Evolutionary conservation across 2,329 filamentous ascomycete species (phyloP), one percentile per base, ranked within the genome.

Genomic region (Talaromyces sp.): DNA sequence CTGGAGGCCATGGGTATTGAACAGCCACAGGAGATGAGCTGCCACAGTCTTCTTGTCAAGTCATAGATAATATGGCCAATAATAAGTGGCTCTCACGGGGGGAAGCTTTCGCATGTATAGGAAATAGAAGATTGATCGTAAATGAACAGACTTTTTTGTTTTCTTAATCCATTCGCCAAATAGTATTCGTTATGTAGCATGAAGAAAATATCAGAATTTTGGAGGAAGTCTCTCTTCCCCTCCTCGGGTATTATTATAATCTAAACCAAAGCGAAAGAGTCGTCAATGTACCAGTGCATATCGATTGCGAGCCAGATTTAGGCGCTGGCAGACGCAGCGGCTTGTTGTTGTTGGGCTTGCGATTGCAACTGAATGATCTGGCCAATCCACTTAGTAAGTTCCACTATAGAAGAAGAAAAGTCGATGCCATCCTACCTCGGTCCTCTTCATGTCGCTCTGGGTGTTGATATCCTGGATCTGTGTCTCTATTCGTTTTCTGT

Each of bases 11-110:
- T 99, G 92, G 94, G 94, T 32, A 81, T 99, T 63, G 85, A 90
- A 54, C 87, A 96, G 75, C 93, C 94, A 5, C 85, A 90, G 70
- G 92, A 93, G 76, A 99, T 99, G 94, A 90, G 89, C 61, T 92
- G 94, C 61, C 80, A 81, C 71, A 96, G 87, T 77, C 82, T 99
- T 70, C 82, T 99, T 68, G 79, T 92, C 70, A 95, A 91, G 85
- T 66, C 71, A 63, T 76, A 74, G 64, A 74, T n/a, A 63, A 71
- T 57, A 31, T 29, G 24, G 6, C 12, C 32, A 38, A 14, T 38
- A 38, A 38, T 38, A 38, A 38, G 17, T 38, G 35, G 17, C 17
- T 35, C 32, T 17, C 32, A 6, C 5, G 5, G 32, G 7, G 14
- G 35, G 10, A 17, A 12, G 4, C 3, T 9, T 52, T 29, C 17